Evolutionary conservation across 73 alveolate genomes (phyloP), one percentile per base, ranked within the genome.

Genomic region (Symbiodinium natans): DNA sequence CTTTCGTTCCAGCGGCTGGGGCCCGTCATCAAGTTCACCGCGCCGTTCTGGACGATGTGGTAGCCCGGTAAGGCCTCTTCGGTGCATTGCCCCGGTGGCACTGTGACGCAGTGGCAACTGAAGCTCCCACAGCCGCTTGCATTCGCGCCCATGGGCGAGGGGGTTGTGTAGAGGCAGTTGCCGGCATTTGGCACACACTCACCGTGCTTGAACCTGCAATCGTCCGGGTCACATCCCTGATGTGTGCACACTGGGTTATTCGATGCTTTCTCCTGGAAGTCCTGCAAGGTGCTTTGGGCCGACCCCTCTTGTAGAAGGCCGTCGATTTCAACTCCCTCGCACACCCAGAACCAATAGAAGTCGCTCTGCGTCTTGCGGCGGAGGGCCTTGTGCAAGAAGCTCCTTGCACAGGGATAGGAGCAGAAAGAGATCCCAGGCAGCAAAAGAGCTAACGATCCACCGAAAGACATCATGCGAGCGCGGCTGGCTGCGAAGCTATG

Each of bases 41-140:
- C 92, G 33, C 92, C 75, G 41, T 83, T 83, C 92, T 83, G 92
- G 75, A 83, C 92, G 33, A 83, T 42, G 75, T 52, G 52, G 92
- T 83, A 83, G 73, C 92, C 92, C 10, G 92, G 92, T 13, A 83
- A 42, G 25, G 52, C 59, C 75, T 83, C 92, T 83, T 29, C 43
- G 38, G 59, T 83, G 75, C 92, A 83, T 83, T 83, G 75, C 38
- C 92, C 92, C 8, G 92, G 92, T n/a, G 92, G 75, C 31, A 83
- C 75, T 9, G 34, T 83, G 41, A 59, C 92, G 75, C 92, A 83
- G 77, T 41, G 39, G 92, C 92, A 41, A 15, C 56, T 38, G 29
- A 8, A 33, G 17, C 43, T 29, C 56, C 92, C 92, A 10, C 75
- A 83, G 41, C 92, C 92, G 77, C 77, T 63, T 29, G 52, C 92